Evolutionary conservation across 306 rosid genomes (phyloP).

Genomic region (Vigna radiata): DNA sequence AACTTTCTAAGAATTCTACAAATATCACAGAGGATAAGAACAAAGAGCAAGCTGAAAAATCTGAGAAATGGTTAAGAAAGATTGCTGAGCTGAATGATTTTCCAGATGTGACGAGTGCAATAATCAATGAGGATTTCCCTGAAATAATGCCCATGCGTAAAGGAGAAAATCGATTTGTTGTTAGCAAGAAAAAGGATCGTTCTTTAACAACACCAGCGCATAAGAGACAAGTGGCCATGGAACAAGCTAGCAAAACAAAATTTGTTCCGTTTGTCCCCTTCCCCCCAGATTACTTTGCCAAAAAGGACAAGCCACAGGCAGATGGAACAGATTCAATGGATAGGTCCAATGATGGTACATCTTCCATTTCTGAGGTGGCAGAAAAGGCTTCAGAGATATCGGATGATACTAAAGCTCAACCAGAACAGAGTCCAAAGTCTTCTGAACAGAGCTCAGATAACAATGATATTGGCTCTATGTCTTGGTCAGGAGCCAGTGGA

Average conservation of each 20-base stretch:
- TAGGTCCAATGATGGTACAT: conserved; percentile 43
- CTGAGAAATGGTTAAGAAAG: conserved; percentile 90
- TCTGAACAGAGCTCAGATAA: conserved; percentile 43
- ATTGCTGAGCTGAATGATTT: conserved; percentile 82
- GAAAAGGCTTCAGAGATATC: conserved; percentile 48
- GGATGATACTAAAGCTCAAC: conserved; percentile 42
- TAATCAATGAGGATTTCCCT: conserved; percentile 86
- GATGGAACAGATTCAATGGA: conserved; percentile 47
- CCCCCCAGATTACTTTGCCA: conserved; percentile 89
- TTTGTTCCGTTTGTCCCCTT: conserved; percentile 94
- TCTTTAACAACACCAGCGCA: conserved; percentile 84
- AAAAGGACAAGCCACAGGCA: conserved; percentile 58
- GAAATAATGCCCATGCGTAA: conserved; percentile 94
- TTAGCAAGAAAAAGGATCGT: conserved; percentile 89
- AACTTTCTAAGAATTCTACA: conserved; percentile 37
- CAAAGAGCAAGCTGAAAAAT: conserved; percentile 76
- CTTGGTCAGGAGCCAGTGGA: conserved; percentile 43
- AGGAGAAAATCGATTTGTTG: conserved; percentile 92
- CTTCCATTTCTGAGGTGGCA: conserved; percentile 44
- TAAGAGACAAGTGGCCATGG: conserved; percentile 78
- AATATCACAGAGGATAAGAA: conserved; percentile 49
- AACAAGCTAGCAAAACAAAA: conserved; percentile 67
- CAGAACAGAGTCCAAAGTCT: conserved; percentile 41
- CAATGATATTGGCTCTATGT: conserved; percentile 37
- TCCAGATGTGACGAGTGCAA: conserved; percentile 64